Base-by-base conservation (phyloP, 169 alveolate genomes). In the Perkinsus olseni region DNA sequence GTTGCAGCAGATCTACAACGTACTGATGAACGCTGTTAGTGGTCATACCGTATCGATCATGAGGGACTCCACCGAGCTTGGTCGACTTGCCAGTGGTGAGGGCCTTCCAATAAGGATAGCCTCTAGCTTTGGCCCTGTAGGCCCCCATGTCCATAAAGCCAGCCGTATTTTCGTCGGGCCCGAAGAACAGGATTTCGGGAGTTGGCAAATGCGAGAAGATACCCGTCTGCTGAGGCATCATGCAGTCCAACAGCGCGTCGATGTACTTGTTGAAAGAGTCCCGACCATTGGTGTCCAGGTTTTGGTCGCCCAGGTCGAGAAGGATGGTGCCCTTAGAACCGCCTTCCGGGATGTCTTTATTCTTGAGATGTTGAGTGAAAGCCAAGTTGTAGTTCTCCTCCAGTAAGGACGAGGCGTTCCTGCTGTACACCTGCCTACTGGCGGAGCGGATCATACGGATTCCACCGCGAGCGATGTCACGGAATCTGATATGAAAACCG, bases 21-120 rank as follows among this genome's bases (percentile, higher is more conserved):
- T 92, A 92, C 62, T 74, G 51, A 34, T 94, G 94, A 8, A 94
- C 95, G 50, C 95, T 82, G 48, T 94, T 92, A 51, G 98, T 97
- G n/a, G 98, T 97, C 98, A 97, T 97, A 36, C 98, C 98, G 93
- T 95, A 97, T 37, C 92, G 74, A 94, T 97, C 98, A 94, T 97
- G 98, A 0, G 98, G 98, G 21, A 97, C 97, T 62, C 98, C 98
- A 28, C 98, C 98, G 94, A 96, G 94, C 91, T 94, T 94, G 36
- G 96, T 96, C 38, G 94, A 94, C 92, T 97, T 97, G 24, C 98
- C 98, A 0, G 98, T 97, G 20, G 98, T 97, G 95, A 97, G 95
- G 36, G 98, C 96, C 93, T 96, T 95, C 98, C 98, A 97, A 36
- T 45, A 93, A 74, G 90, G 45, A n/a, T 39, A 40, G 28, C 92